phyloP scores from a whole-genome alignment of 1,284 basidiomycete genomes.

The Mycena citricolor region DNA sequence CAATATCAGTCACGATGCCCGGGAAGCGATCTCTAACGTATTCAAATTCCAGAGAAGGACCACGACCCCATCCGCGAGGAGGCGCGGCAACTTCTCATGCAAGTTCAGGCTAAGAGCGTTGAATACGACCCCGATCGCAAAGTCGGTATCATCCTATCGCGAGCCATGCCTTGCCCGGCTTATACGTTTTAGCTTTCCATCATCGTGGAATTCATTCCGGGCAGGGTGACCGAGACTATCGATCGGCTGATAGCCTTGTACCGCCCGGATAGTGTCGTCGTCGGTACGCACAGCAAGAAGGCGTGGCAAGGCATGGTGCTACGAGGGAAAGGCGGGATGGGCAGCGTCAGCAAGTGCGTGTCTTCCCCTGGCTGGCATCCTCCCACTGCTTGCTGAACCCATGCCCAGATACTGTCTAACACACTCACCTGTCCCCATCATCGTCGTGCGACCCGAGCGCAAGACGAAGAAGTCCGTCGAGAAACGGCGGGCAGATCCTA shows the following conservation, averaged over 20 bases:
- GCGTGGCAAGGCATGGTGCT: slow-evolving; percentile 38
- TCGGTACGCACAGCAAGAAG: slow-evolving; percentile 83
- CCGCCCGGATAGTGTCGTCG: slow-evolving; percentile 91
- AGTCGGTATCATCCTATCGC: slow-evolving; percentile 40
- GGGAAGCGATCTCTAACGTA: not conserved
- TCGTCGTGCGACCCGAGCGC: slow-evolving; percentile 86
- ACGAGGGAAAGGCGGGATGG: slow-evolving; percentile 56
- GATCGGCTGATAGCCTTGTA: slow-evolving; percentile 94
- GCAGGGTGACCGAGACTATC: slow-evolving; percentile 85
- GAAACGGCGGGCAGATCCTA: slow-evolving; percentile 82
- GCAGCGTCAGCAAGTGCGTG: slow-evolving; percentile 62
- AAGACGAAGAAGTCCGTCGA: slow-evolving; percentile 83
- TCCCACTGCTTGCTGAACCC: slow-evolving; percentile 12
- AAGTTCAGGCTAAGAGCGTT: slow-evolving; percentile 79
- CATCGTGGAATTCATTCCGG: slow-evolving; percentile 93
- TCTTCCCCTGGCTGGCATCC: slow-evolving; percentile 14
- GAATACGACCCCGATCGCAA: slow-evolving; percentile 80
- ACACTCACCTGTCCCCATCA: slow-evolving; percentile 89
- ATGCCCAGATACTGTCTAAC: slow-evolving; percentile 74
- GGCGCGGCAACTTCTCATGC: slow-evolving; percentile 80
- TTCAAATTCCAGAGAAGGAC: slow-evolving; percentile 70
- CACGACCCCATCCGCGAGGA: slow-evolving; percentile 87
- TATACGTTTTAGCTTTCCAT: slow-evolving; percentile 67
- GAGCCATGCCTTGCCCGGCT: not conserved
- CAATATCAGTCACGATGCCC: slow-evolving; percentile 23